Base-by-base conservation (phyloP, 768 basidiomycete species). In the Lentinula sp. region DNA sequence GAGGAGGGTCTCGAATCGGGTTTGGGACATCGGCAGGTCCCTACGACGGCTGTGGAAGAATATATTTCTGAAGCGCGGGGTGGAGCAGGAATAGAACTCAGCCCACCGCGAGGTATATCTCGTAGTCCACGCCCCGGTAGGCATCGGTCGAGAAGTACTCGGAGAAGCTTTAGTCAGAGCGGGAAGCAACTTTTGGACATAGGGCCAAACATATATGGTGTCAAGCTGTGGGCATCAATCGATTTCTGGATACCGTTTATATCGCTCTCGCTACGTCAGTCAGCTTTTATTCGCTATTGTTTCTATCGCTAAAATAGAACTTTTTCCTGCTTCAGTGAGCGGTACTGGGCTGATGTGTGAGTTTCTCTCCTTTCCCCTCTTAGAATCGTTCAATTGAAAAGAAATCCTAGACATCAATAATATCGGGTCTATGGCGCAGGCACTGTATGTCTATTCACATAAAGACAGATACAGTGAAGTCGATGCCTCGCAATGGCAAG, bases 321-420 rank as follows among this genome's bases (percentile, higher is more conserved):
- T 58, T 63, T 15, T 33, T 15, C 56, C 28, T 65, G 43, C n/a
- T 62, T 2, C 63, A 88, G 88, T 90, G 61, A 85, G 85, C 64
- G 91, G 91, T 13, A 89, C 84, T 7, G 90, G 91, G 2, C 57
- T 93, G n/a, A 91, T 93, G 90, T 93, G 87, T 88, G 65, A 60
- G 85, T 82, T 15, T 16, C 3, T 32, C 56, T 39, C 79, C 51
- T 6, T 43, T 43, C 63, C 28, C 28, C 0, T 6, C 46, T 2
- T 33, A 12, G 0, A 10, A 6, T 41, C 15, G 32, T 39, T 37
- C 10, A 62, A 49, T 49, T 32, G 59, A 52, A 56, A 35, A 37
- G 48, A 12, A 15, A 35, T 33, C 36, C 28, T 59, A 89, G 88
- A 86, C 67, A 93, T 94, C 72, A 93, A 93, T 70, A 93, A 94